phyloP scores from a whole-genome alignment of 257 asterid genomes.

The Solanum stenotomum region DNA sequence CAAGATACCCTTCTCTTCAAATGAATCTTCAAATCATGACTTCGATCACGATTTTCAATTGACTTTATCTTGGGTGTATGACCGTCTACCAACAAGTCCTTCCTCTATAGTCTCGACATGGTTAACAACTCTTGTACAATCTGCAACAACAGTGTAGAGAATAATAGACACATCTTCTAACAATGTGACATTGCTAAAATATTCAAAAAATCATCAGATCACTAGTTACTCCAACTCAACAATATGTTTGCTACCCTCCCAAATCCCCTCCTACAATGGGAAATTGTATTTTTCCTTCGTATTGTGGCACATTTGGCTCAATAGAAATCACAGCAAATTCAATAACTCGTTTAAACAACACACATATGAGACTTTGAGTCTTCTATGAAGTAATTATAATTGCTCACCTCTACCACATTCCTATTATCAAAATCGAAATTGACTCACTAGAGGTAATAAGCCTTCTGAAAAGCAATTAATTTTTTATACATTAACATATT shows the following conservation, averaged over 20 bases:
- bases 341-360: no score
- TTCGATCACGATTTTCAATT: no score
- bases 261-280: neutral
- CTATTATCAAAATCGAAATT: neutral
- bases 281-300: neutral
- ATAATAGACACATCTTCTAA: neutral
- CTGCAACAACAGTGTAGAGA: neutral
- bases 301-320: neutral
- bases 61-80: neutral
- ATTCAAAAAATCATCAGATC: neutral
- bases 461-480: no score
- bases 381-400: neutral
- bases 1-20: neutral
- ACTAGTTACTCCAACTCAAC: neutral
- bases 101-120: neutral
- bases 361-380: neutral
- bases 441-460: no score
- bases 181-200: neutral
- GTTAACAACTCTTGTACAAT: neutral
- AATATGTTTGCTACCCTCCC: neutral
- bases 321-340: neutral
- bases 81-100: neutral
- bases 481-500: no score
- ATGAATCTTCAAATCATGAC: neutral
- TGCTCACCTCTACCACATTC: neutral